A percentile compares a stretch with the other conserved stretches of the same genome.
phyloP scores from a whole-genome alignment of 2,329 filamentous ascomycete genomes.

The Endocalyx cinctus region DNA sequence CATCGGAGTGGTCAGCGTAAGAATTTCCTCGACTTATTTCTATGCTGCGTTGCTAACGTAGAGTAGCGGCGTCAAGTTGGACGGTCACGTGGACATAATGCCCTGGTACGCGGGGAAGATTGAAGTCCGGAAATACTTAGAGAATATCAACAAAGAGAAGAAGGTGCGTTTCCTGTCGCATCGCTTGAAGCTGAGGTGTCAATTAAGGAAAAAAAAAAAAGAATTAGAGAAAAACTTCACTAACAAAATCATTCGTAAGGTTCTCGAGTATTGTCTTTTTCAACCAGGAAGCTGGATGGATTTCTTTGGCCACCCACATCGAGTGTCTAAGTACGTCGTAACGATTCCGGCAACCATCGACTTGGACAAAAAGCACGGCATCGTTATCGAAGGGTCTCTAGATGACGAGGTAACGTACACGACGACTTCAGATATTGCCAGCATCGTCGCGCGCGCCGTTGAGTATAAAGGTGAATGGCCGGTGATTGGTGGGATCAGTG shows the following conservation, averaged over 20 bases:
- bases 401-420: slow-evolving; percentile 27
- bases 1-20: slow-evolving; percentile 30
- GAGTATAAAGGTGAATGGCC: slow-evolving; percentile 36
- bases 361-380: not conserved
- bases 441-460: slow-evolving; percentile 29
- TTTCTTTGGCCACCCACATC: not conserved
- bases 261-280: not conserved
- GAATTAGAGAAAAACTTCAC: no score
- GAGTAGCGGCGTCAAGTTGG: slow-evolving; percentile 9
- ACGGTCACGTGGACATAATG: slow-evolving; percentile 6
- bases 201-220: no score
- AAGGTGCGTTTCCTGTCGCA: no score
- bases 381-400: not conserved
- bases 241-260: no score
- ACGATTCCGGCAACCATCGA: no score
- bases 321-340: not conserved
- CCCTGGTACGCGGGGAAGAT: slow-evolving; percentile 36
- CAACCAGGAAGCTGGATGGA: not conserved
- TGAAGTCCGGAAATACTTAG: slow-evolving; percentile 33
- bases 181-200: no score
- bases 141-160: slow-evolving; percentile 35
- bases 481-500: slow-evolving; percentile 30
- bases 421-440: slow-evolving; percentile 28
- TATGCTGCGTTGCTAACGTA: no score
- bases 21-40: no score